phyloP scores from a whole-genome alignment of 2,329 filamentous ascomycete genomes.

The Gaeumannomyces sp. region DNA sequence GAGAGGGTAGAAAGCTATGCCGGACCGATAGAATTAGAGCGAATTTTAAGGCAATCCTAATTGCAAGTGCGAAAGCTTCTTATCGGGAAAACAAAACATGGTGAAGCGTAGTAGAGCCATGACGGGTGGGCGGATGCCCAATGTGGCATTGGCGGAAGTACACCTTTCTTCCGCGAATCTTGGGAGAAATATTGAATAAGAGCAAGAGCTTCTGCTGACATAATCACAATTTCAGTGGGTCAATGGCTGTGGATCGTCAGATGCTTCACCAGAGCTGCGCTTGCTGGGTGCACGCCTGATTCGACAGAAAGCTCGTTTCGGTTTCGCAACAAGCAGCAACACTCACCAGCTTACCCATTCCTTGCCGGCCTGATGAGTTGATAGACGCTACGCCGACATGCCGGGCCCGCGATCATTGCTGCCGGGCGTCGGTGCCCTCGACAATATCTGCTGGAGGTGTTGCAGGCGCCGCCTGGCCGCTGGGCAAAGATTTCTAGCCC shows the following conservation, averaged over 20 bases:
- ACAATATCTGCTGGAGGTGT: slow-evolving; percentile 8
- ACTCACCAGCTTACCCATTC: neutral
- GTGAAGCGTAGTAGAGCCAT: too few species aligned
- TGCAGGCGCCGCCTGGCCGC: neutral
- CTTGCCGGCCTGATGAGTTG: neutral
- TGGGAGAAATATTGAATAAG: too few species aligned
- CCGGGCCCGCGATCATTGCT: slow-evolving; percentile 7
- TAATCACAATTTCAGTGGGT: neutral
- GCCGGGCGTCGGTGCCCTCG: slow-evolving; percentile 7
- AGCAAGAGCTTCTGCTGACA: neutral
- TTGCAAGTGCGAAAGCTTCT: too few species aligned
- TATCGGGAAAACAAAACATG: too few species aligned
- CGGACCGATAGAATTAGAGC: too few species aligned
- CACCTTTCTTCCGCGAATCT: too few species aligned
- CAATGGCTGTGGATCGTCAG: neutral
- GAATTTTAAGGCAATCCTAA: too few species aligned
- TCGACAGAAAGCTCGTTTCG: neutral
- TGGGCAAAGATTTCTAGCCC: slow-evolving; percentile 4
- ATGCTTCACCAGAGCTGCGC: neutral
- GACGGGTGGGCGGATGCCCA: too few species aligned
- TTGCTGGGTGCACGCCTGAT: neutral
- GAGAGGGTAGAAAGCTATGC: too few species aligned
- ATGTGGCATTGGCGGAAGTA: too few species aligned
- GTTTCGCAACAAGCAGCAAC: neutral
- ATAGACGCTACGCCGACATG: neutral